Evolutionary conservation across 1,139 yeast species (phyloP), one percentile per base, ranked within the genome.

Genomic region (Spathaspora sp.): DNA sequence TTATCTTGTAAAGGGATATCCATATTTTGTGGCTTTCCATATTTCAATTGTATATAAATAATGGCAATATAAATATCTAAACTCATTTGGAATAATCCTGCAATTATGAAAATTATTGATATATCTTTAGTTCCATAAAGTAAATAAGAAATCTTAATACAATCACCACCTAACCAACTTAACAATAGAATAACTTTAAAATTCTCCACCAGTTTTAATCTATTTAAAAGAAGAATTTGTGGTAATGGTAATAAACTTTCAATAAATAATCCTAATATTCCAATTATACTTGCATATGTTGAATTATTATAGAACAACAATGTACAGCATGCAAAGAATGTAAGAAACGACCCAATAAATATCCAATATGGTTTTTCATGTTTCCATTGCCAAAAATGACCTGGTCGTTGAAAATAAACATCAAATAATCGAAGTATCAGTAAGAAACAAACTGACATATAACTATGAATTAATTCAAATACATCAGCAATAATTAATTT

Each of bases 161-260:
- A 69, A 65, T 90, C 97, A 44, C 97, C 97, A 50, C 93, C 85
- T 8, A 90, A 70, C 97, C 97, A 90, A 56, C 93, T 85, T 26
- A 89, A 68, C 42, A 90, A 64, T 43, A 90, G 69, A 33, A 91
- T 79, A 41, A 84, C 71, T 56, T 90, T 85, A 67, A 90, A 89
- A 51, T 93, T 93, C 54, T 85, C 85, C 6, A 86, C 82, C 0
- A 89, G 80, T 55, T 82, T 81, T 25, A 88, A 64, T 48, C 91
- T 73, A 58, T 82, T 78, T 46, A 89, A 77, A 48, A 89, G 70
- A 27, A 91, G 69, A 43, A 90, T 88, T 64, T 90, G 97, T 0
- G 97, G 97, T 43, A 90, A 68, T 2, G 97, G 97, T 47, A 90
- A 70, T 18, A 88, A 69, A n/a, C 93, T 82, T 60, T 90, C 97